Base-by-base conservation (phyloP, 495 filamentous ascomycete genomes). In the Aspergillus nidulans region DNA sequence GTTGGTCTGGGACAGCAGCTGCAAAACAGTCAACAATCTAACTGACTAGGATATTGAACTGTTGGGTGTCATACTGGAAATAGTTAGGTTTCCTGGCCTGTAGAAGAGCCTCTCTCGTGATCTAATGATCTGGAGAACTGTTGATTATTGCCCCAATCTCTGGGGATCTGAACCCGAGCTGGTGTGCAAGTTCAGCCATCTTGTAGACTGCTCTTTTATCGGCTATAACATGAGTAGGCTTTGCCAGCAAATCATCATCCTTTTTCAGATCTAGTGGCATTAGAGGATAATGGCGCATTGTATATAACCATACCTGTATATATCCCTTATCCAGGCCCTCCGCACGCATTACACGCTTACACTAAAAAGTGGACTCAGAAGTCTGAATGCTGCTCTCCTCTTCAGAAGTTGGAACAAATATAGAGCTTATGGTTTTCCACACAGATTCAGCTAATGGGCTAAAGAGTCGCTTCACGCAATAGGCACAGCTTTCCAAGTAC, bases 381-480 rank as follows among this genome's bases (percentile, higher is more conserved):
- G 53, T 63, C 47, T 69, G 55, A 42, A 71, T 67, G 12, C 60
- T 7, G 30, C 51, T 49, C 20, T 59, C 41, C 15, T 12, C 20
- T 24, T 55, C 52, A 4, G 16, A 21, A 19, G 13, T 21, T n/a
- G 39, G 26, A 34, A 44, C 10, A 51, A 63, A 32, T 12, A 16
- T 53, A 10, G 23, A 13, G 6, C 46, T 44, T 24, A 66, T 62
- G 4, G 59, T 61, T 47, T 21, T 12, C 39, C 16, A 44, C 6
- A 46, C 32, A 39, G 38, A 64, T 49, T 46, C 9, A 24, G 44
- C 20, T 21, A 19, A 47, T 18, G 40, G 43, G n/a, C 46, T 20
- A 48, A 46, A 57, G 3, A 71, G 56, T 32, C 62, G 56, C 51
- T 70, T 70, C 3, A 75, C 18, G 45, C 52, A 66, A 42, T 69